Base-by-base conservation (phyloP, 768 basidiomycete genomes). In the Collybia sordida region DNA sequence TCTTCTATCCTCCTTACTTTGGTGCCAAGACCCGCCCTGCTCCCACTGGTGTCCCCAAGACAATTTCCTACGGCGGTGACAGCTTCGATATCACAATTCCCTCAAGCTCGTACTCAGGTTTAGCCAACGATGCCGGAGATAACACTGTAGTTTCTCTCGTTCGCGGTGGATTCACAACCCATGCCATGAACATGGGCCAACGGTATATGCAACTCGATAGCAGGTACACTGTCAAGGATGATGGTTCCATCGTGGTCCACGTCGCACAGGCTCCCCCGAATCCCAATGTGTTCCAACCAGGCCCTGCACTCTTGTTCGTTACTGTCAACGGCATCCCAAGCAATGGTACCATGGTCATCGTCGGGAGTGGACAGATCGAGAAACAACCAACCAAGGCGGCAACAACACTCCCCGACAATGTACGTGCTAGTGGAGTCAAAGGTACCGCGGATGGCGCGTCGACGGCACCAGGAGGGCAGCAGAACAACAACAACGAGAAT, bases 1-100 rank as follows among this genome's bases (percentile, higher is more conserved):
- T 86, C 28, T 99, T 94, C 74, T 98, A 94, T 72, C 96, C 96
- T 0, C 76, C 84, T n/a, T 99, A 96, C 73, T 98, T 88, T 73
- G 72, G 79, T 28, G 77, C 86, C 12, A 59, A 68, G 36, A 73
- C 73, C 0, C 86, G 93, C 8, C 96, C 96, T 2, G 68, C 69
- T 1, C 88, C 86, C 11, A 63, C 73, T 17, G 86, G 88, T 9
- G 64, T 92, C 0, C 95, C 95, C 0, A 68, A 66, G 21, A 86
- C 72, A 0, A 73, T 99, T 47, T 69, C 80, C 0, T 99, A 99
- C 60, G 96, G 96, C 39, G 96, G 96, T 3, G 52, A 72, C 23
- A 72, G 76, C 17, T 98, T 97, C 64, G 80, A 95, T 68, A 70
- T 98, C 56, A 79, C 77, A 1, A 70, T 98, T 38, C 77, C 85